Evolutionary conservation across 345 rosid genomes (phyloP), one percentile per base, ranked within the genome.

Genomic region (Conringia planisiliqua): DNA sequence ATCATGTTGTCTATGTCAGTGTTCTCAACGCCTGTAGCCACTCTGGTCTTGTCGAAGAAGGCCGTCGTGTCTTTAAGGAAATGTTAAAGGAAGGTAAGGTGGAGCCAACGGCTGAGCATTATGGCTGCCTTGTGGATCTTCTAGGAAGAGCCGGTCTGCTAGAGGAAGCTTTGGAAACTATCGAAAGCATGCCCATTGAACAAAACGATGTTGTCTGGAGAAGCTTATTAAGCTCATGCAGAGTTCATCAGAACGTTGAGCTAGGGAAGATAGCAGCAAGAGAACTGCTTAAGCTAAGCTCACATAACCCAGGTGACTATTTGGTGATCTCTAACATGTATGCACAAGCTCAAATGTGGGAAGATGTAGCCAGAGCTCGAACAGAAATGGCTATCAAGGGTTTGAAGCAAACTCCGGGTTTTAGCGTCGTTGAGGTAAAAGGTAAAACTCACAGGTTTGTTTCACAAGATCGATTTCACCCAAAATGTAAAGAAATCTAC

Each of bases 161-260:
- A 3, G 38, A 63, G 50, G 88, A 89, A 65, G 91, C 97, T 59
- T 73, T 89, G 33, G 82, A 83, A 61, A 75, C 86, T 50, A 85
- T 86, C 75, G 54, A 71, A 43, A 79, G 60, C 81, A 89, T 91
- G 89, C 75, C 82, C 3, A 71, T 87, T 11, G 30, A 84, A 65
- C 87, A 84, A 22, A 89, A 85, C 17, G 91, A 89, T 33, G 82
- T 89, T n/a, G 71, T 89, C 7, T 91, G 97, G 97, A 76, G 92
- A 80, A 85, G 86, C 83, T 87, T 91, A n/a, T 86, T 91, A 6
- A 82, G 84, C 68, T 87, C 92, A 24, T 84, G 88, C 29, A 87
- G 81, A 79, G 77, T 85, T 73, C 87, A 82, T 62, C 78, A 78
- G 18, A 82, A 87, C 79, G 13, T 84, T 46, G 75, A 87, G 39